phyloP scores from a whole-genome alignment of 768 basidiomycete genomes.

The Boletus sensibilis region DNA sequence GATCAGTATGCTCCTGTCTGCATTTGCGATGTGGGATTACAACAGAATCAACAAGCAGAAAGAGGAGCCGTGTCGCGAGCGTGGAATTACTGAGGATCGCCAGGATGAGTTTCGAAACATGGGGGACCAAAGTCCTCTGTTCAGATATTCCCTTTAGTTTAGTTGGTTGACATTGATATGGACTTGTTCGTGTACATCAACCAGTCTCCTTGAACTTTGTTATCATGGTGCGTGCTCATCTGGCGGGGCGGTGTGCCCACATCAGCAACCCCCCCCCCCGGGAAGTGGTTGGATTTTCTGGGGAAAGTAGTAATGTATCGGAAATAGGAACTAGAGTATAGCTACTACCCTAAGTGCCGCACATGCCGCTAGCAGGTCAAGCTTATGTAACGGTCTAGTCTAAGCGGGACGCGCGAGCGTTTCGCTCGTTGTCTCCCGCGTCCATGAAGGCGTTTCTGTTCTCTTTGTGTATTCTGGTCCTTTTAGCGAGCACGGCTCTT shows the following conservation, averaged over 20 bases:
- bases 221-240: no score
- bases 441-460: slow-evolving; percentile 18
- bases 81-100: slow-evolving; percentile 42
- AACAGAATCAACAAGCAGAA: slow-evolving; percentile 49
- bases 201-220: no score
- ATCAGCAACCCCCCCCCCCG: no score
- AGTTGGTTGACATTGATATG: not conserved
- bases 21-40: slow-evolving; percentile 49
- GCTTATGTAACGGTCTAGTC: slow-evolving; percentile 20
- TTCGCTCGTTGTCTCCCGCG: not conserved
- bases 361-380: not conserved
- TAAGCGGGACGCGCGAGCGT: no score
- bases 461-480: slow-evolving; percentile 13
- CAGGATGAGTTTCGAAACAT: slow-evolving; percentile 45
- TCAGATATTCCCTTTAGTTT: slow-evolving; percentile 38
- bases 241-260: no score
- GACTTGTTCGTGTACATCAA: no score
- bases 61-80: slow-evolving; percentile 41
- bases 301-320: no score
- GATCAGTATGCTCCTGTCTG: slow-evolving; percentile 40
- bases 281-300: no score
- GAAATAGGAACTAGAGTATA: no score
- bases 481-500: slow-evolving; percentile 4
- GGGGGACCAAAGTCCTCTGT: slow-evolving; percentile 56
- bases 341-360: no score